Evolutionary conservation across 192 early-diverging fungal species (phyloP).

Genomic region (Backusella liffmaniae): DNA sequence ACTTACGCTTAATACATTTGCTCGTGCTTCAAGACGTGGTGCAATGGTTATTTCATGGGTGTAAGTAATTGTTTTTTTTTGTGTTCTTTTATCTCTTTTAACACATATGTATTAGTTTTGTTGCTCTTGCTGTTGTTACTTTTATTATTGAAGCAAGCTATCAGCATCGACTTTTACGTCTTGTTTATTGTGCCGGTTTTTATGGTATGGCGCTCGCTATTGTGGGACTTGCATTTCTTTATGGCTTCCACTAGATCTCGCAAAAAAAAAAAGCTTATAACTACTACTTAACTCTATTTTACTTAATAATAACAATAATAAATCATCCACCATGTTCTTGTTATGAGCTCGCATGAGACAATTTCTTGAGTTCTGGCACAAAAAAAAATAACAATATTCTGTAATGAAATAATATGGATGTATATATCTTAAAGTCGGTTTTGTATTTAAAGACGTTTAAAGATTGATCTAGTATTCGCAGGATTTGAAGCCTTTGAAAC

Average conservation of each 20-base stretch:
- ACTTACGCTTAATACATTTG: conserved; percentile 36
- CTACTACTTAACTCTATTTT: neutral
- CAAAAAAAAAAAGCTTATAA: neutral
- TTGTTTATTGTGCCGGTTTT: conserved; percentile 20
- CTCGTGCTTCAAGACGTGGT: conserved; percentile 27
- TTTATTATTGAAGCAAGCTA: conserved; percentile 17
- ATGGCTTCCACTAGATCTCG: conserved; percentile 12
- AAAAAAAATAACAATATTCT: neutral
- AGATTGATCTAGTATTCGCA: too few species aligned
- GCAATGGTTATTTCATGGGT: conserved; percentile 42
- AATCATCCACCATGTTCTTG: neutral
- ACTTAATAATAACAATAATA: neutral
- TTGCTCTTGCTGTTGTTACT: conserved; percentile 23
- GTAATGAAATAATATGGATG: neutral
- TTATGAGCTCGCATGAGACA: neutral
- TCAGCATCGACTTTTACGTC: conserved; percentile 17
- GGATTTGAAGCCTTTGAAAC: too few species aligned
- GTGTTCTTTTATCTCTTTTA: neutral
- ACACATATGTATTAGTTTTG: conserved; percentile 16
- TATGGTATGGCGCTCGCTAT: conserved; percentile 28
- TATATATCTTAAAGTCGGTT: too few species aligned
- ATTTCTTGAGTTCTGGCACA: too few species aligned
- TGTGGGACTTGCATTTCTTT: conserved; percentile 14
- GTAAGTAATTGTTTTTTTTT: conserved; percentile 24
- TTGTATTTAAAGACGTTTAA: too few species aligned